Evolutionary conservation across 805 yeast species (phyloP).

Genomic region (Huiozyma naganishii): DNA sequence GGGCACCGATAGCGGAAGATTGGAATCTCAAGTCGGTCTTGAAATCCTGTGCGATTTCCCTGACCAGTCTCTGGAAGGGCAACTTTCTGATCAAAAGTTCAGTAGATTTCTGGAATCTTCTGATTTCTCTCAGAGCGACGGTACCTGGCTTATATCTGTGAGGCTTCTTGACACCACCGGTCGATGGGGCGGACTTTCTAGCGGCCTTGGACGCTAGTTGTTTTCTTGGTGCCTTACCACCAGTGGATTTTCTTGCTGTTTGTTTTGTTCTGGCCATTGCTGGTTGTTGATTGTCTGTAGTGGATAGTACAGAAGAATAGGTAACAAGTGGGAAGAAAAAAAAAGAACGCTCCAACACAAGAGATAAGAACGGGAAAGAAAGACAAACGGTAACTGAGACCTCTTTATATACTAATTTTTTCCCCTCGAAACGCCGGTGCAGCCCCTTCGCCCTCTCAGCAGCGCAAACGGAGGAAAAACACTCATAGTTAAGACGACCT

Average conservation of each 20-base stretch:
- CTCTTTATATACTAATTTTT: background rate
- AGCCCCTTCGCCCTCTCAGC: background rate
- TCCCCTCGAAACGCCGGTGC: too few relatives aligned
- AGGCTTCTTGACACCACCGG: constrained; percentile 90
- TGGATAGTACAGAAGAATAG: background rate
- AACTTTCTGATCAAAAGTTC: constrained; percentile 90
- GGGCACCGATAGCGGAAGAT: constrained; percentile 93
- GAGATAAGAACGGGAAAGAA: background rate
- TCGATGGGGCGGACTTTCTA: constrained; percentile 84
- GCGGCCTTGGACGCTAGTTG: constrained; percentile 89
- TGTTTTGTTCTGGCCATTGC: constrained; percentile 86
- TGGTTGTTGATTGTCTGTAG: background rate
- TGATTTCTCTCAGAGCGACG: constrained; percentile 91
- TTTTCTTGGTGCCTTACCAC: constrained; percentile 95
- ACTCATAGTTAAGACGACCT: background rate
- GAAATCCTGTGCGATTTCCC: constrained; percentile 93
- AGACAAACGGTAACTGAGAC: background rate
- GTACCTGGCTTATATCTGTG: constrained; percentile 98
- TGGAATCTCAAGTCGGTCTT: constrained; percentile 92
- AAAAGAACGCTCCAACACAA: background rate
- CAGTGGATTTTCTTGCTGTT: constrained; percentile 90
- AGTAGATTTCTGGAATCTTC: constrained; percentile 95
- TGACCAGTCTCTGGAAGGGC: constrained; percentile 94
- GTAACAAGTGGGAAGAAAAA: background rate
- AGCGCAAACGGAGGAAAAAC: background rate